Conservation (phyloP, 257 asterid species). For the Lycium ferocissimum region DNA sequence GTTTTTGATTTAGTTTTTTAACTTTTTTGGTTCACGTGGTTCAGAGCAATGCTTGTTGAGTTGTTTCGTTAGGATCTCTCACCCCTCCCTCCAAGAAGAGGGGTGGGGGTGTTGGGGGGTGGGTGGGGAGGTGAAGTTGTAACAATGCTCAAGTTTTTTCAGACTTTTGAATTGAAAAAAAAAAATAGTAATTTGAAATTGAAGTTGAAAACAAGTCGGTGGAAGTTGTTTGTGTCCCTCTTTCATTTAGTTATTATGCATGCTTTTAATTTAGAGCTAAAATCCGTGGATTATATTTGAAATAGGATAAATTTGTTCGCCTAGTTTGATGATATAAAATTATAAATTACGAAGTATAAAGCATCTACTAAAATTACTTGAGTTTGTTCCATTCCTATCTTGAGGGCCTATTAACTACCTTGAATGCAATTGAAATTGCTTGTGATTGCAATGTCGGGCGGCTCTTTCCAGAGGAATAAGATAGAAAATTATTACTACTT, state of each 20-base stretch:
- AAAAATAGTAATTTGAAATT: background rate
- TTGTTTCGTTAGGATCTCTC: constrained; percentile 7
- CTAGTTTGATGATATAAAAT: background rate
- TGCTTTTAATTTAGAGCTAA: background rate
- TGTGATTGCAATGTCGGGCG: background rate
- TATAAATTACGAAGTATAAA: background rate
- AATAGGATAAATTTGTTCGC: background rate
- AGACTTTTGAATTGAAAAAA: background rate
- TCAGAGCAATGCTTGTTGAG: constrained; percentile 27
- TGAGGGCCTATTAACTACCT: background rate
- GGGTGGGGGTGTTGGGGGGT: background rate
- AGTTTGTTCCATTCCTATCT: background rate
- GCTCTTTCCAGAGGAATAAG: background rate
- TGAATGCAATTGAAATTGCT: constrained; percentile 3
- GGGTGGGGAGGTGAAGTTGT: background rate
- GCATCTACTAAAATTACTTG: background rate
- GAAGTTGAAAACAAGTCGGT: background rate
- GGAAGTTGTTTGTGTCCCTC: background rate
- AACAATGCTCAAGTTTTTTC: background rate
- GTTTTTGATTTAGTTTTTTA: background rate
- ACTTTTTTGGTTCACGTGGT: constrained; percentile 33
- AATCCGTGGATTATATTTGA: background rate
- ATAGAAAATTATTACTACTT: background rate
- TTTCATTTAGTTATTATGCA: background rate
- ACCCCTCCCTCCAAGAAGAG: background rate